phyloP scores from a whole-genome alignment of 2,329 filamentous ascomycete species.

The Diaporthe helianthi region DNA sequence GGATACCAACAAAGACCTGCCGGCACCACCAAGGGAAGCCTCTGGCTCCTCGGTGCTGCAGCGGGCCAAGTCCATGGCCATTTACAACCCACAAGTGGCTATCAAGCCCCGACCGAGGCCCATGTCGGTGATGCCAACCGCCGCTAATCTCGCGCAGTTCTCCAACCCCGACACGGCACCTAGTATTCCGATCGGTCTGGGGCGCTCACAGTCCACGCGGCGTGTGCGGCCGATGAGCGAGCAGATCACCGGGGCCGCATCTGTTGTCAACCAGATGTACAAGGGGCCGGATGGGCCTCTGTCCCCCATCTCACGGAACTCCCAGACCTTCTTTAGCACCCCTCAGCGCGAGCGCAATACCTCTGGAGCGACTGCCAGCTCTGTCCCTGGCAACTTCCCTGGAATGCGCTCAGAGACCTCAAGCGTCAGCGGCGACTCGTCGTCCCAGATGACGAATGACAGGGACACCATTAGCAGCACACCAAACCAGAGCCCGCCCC shows the following conservation, averaged over 20 bases:
- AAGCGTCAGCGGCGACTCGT: conserved; percentile 72
- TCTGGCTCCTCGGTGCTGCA: conserved; percentile 61
- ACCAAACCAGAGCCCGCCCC: conserved; percentile 58
- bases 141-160: conserved; percentile 47
- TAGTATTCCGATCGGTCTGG: conserved; percentile 73
- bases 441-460: conserved; percentile 49
- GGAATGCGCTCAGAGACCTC: conserved; percentile 72
- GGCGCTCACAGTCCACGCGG: conserved; percentile 60
- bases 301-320: conserved; percentile 66
- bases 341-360: conserved; percentile 43
- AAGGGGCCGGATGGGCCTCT: conserved; percentile 71
- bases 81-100: conserved; percentile 44
- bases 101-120: conserved; percentile 59
- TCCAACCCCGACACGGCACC: conserved; percentile 76
- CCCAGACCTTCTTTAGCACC: conserved; percentile 69
- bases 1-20: conserved; percentile 83
- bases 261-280: conserved; percentile 90
- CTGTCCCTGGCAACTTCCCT: conserved; percentile 68
- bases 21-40: conserved; percentile 69
- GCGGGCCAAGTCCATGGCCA: conserved; percentile 67
- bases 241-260: conserved; percentile 69
- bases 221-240: conserved; percentile 65
- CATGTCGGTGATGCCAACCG: conserved; percentile 60
- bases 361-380: conserved; percentile 54
- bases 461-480: conserved; percentile 56